A percentile compares a stretch with the other conserved stretches of the same genome.
phyloP scores from a whole-genome alignment of 768 basidiomycete species.

The Agaricus bisporus region DNA sequence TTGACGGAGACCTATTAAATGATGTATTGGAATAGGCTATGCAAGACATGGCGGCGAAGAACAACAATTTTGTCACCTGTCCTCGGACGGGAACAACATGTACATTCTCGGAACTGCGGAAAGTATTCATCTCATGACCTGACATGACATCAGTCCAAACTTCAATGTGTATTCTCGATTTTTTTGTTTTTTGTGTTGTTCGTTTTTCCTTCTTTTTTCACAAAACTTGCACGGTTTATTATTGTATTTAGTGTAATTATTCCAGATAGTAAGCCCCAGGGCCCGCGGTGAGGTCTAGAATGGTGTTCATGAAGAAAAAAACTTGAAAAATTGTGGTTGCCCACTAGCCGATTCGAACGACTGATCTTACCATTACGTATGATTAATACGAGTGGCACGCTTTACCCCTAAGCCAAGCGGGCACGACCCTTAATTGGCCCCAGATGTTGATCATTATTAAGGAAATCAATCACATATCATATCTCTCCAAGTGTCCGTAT shows the following conservation, averaged over 20 bases:
- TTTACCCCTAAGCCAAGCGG: conserved; percentile 53
- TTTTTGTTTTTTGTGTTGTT: no score
- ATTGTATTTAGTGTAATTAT: not conserved
- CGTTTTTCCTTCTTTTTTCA: not conserved
- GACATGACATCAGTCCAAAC: not conserved
- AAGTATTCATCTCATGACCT: conserved; percentile 83
- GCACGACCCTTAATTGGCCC: conserved; percentile 16
- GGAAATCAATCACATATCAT: no score
- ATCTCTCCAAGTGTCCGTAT: no score
- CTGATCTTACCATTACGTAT: conserved; percentile 29
- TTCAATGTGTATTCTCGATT: no score
- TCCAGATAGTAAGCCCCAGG: not conserved
- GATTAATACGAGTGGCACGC: conserved; percentile 44
- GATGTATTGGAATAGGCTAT: conserved; percentile 51
- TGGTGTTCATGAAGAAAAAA: conserved; percentile 8
- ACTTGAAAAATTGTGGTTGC: conserved; percentile 15
- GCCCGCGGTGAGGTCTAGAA: not conserved
- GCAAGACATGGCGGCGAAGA: conserved; percentile 80
- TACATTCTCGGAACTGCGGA: conserved; percentile 61
- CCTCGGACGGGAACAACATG: conserved; percentile 67
- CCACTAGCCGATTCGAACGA: conserved; percentile 35
- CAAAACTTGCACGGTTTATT: not conserved
- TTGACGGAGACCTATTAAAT: conserved; percentile 13
- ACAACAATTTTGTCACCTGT: conserved; percentile 77
- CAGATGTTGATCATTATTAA: not conserved